Percentiles rank a stretch among this genome's conserved stretches.
Conservation (phyloP, 2,329 filamentous ascomycete genomes). For the Ophiocordyceps camponoti-leonardi region DNA sequence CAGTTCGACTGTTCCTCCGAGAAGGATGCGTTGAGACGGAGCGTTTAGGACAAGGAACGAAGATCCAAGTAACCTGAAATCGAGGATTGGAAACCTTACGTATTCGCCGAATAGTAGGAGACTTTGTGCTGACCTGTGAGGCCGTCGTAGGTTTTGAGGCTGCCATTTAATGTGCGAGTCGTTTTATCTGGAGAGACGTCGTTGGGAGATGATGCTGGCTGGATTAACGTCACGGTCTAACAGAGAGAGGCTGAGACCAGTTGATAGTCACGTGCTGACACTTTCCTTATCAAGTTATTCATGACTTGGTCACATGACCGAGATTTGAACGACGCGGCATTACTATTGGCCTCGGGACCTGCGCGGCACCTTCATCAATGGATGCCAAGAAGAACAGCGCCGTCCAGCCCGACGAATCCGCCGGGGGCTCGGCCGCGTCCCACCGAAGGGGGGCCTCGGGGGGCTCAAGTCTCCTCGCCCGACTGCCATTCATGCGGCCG, state of each 20-base stretch:
- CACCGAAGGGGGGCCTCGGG: not conserved
- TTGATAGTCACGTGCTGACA: not conserved
- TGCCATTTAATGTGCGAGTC: not conserved
- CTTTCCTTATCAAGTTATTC: no score
- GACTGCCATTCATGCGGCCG: not conserved
- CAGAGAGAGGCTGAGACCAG: no score
- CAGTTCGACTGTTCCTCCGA: not conserved
- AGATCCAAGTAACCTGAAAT: not conserved
- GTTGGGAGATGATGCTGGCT: no score
- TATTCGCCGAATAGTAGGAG: conserved; percentile 72
- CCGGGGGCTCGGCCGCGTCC: not conserved
- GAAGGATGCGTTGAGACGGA: not conserved
- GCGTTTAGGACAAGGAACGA: not conserved
- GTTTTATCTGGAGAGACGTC: not conserved
- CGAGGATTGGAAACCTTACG: conserved; percentile 28
- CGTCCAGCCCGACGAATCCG: not conserved
- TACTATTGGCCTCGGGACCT: not conserved
- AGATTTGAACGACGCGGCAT: not conserved
- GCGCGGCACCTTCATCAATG: not conserved
- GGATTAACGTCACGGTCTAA: no score
- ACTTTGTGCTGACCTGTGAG: conserved; percentile 50
- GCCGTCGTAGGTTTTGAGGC: conserved; percentile 6
- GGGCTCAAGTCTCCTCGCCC: not conserved
- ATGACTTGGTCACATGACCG: no score
- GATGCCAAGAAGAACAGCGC: not conserved